phyloP scores from a whole-genome alignment of 805 yeast species.

The Pichia phayaonensis region DNA sequence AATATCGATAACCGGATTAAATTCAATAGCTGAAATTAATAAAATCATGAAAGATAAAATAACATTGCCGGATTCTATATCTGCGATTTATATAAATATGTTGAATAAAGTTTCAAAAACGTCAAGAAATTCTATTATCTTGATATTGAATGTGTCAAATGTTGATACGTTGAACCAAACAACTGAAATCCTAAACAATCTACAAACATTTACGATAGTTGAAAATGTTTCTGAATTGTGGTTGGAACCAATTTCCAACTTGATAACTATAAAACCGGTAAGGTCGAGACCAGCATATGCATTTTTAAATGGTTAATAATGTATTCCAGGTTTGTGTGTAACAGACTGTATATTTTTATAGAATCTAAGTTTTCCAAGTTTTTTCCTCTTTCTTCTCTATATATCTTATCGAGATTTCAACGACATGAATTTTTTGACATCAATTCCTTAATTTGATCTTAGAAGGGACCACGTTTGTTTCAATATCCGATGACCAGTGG shows the following conservation, averaged over 20 bases:
- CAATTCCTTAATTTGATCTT: background rate
- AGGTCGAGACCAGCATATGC: background rate
- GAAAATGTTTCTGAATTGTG: background rate
- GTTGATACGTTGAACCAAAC: background rate
- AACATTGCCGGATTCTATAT: background rate
- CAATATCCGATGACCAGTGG: background rate
- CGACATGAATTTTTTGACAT: background rate
- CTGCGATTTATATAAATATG: background rate
- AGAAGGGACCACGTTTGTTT: no score
- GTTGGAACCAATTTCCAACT: background rate
- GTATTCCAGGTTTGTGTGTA: background rate
- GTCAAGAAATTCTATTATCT: background rate
- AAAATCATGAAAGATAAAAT: background rate
- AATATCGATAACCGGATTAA: background rate
- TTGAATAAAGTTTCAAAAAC: background rate
- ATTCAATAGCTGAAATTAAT: background rate
- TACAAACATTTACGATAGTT: background rate
- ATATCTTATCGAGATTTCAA: no score
- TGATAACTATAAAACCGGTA: constrained; percentile 1
- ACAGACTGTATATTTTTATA: no score
- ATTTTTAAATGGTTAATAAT: constrained; percentile 1
- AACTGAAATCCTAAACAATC: background rate
- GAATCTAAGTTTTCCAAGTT: no score
- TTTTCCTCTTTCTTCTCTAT: no score
- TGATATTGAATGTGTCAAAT: background rate